These are phyloP conservation scores for Hanseniaspora thailandica DNA, from an alignment of 805 yeast species.

Conservation along the genomic window DNA sequence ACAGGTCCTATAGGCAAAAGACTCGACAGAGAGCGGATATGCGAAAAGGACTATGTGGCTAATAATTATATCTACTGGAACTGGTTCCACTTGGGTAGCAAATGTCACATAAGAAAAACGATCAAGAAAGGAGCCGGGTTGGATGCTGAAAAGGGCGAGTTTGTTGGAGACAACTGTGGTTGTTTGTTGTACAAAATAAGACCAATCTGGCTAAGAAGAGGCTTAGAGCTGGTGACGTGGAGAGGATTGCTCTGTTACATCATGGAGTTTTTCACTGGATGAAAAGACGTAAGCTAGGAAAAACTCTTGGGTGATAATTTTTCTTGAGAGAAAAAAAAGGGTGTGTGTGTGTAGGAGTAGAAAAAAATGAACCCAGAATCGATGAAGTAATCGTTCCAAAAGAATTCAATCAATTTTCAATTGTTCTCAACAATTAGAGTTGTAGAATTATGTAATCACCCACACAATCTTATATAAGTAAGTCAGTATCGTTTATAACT, in stretches of 20 bases:
- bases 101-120: constrained; percentile 66
- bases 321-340: neutral
- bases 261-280: constrained; percentile 36
- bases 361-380: no score
- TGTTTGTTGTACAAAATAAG: constrained; percentile 41
- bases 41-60: constrained; percentile 41
- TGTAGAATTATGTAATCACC: no score
- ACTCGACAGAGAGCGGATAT: constrained; percentile 53
- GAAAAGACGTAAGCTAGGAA: neutral
- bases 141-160: constrained; percentile 63
- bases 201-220: constrained; percentile 40
- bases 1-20: constrained; percentile 78
- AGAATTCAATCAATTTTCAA: no score
- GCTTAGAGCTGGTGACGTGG: constrained; percentile 43
- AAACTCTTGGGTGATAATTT: no score
- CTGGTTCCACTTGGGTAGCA: constrained; percentile 40
- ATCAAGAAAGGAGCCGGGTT: constrained; percentile 71
- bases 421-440: no score
- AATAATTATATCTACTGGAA: constrained; percentile 75
- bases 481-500: no score
- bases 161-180: constrained; percentile 58
- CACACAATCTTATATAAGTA: no score
- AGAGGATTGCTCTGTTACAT: constrained; percentile 50
- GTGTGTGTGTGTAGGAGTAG: neutral
- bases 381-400: no score